These are phyloP conservation scores for Coleophoma crateriformis DNA, from an alignment of 2,329 filamentous ascomycete genomes.

Conservation along the genomic window DNA sequence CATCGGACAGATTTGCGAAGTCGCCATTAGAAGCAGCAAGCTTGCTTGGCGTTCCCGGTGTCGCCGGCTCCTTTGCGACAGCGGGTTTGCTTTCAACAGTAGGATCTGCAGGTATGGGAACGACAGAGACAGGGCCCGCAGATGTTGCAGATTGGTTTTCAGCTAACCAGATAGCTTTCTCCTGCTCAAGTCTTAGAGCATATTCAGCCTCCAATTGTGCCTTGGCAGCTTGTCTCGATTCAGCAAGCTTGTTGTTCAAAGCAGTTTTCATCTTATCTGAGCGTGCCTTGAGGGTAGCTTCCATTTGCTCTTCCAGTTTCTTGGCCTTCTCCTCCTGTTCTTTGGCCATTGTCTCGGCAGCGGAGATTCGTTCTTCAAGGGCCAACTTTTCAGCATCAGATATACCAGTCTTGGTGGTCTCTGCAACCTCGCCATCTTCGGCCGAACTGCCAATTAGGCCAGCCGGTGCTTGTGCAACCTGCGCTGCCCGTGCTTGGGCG, in stretches of 20 bases:
- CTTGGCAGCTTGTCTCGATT: slow-evolving; percentile 46
- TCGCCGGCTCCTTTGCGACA: slow-evolving; percentile 6
- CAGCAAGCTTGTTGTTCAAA: slow-evolving; percentile 61
- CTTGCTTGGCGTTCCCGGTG: slow-evolving; percentile 16
- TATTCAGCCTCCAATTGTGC: slow-evolving; percentile 43
- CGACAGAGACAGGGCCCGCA: slow-evolving; percentile 17
- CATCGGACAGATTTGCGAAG: slow-evolving; percentile 41
- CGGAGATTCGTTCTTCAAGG: slow-evolving; percentile 57
- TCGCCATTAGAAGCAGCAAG: slow-evolving; percentile 7
- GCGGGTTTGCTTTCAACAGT: slow-evolving; percentile 4
- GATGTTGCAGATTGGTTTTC: slow-evolving; percentile 34
- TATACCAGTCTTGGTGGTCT: slow-evolving; percentile 26
- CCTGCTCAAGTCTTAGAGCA: slow-evolving; percentile 51
- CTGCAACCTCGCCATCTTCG: slow-evolving; percentile 52
- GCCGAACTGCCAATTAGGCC: slow-evolving; percentile 39
- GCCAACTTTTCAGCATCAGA: slow-evolving; percentile 54
- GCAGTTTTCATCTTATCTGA: slow-evolving; percentile 65
- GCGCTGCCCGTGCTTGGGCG: slow-evolving; percentile 37
- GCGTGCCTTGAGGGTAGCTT: slow-evolving; percentile 55
- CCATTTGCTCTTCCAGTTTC: slow-evolving; percentile 53
- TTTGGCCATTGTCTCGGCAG: slow-evolving; percentile 54
- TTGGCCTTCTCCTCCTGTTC: slow-evolving; percentile 57
- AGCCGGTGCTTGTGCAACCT: slow-evolving; percentile 19
- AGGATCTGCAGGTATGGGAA: slow-evolving; percentile 36
- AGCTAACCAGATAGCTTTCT: slow-evolving; percentile 55